Base-by-base conservation (phyloP, 345 rosid genomes). In the Lumnitzera littorea region DNA sequence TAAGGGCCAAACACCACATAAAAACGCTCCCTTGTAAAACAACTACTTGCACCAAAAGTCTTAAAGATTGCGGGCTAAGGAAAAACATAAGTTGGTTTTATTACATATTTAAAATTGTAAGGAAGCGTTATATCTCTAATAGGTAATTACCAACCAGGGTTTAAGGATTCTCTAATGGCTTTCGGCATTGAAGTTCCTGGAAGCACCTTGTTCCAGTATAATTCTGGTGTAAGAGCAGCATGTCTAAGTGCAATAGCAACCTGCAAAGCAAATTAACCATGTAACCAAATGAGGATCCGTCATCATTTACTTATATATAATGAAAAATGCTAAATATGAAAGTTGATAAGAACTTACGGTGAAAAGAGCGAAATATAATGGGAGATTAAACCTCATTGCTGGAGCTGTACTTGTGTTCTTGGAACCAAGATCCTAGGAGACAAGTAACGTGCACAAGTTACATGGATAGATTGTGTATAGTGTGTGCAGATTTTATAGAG, bases 111-210 rank as follows among this genome's bases (percentile, higher is more conserved):
- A 36, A 36, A 36, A 36, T 36, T 36, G 43, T 36, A 9, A 36
- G 43, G 5, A 27, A 36, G 43, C 1, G 43, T 9, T 20, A 20
- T 9, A 36, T 36, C 43, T 5, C 43, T 36, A 7, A 36, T 5
- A 5, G 10, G 1, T 20, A 36, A 5, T 5, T 76, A 12, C 70
- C 70, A 41, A 87, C 66, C 58, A 76, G 79, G 64, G 43, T 36
- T 4, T 36, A 36, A 36, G 43, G 43, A 36, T 9, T 75, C 77
- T 51, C 50, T 61, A 63, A 84, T 66, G 46, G 78, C 68, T 66
- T 80, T 73, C 27, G 95, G 91, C 87, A 82, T 79, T 2, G 77
- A 77, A 20, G 88, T 76, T 73, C 76, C 79, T 1, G 88, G 91
- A 63, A 87, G 56, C 58, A 68, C 67, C 15, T 70, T 47, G 2